Evolutionary conservation across 1,284 basidiomycete species (phyloP).

Genomic region (Acaromyces ingoldii): DNA sequence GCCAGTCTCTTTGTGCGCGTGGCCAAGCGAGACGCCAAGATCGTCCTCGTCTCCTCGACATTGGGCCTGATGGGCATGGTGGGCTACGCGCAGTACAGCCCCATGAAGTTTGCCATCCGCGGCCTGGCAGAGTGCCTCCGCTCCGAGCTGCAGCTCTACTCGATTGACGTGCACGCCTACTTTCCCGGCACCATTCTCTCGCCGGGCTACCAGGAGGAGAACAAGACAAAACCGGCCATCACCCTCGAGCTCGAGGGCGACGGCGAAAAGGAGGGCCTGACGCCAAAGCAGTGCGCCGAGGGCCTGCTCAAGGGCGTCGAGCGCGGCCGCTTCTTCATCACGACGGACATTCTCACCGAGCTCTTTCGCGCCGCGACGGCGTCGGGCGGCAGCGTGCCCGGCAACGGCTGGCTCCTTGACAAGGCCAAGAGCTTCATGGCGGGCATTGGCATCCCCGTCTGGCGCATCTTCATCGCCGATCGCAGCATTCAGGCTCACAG

Average conservation of each 20-base stretch:
- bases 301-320: conserved; percentile 61
- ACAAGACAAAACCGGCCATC: conserved; percentile 73
- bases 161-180: conserved; percentile 75
- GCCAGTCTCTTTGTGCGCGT: background rate
- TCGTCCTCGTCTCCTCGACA: conserved; percentile 77
- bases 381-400: conserved; percentile 29
- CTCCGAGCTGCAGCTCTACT: conserved; percentile 74
- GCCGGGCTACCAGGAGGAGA: conserved; percentile 75
- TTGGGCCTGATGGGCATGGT: conserved; percentile 74
- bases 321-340: conserved; percentile 37
- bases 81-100: conserved; percentile 79
- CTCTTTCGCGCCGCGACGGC: conserved; percentile 35
- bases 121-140: conserved; percentile 82
- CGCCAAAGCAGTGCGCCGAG: conserved; percentile 65
- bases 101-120: conserved; percentile 82
- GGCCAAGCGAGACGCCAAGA: conserved; percentile 61
- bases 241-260: conserved; percentile 74
- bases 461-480: conserved; percentile 38
- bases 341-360: conserved; percentile 38
- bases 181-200: conserved; percentile 80
- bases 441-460: conserved; percentile 34
- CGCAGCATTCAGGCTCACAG: conserved; percentile 19
- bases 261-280: conserved; percentile 60
- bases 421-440: conserved; percentile 18
- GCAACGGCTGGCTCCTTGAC: conserved; percentile 31